Evolutionary conservation across 208 protist species (phyloP), one percentile per base, ranked within the genome.

Genomic region (Leishmania tropica): DNA sequence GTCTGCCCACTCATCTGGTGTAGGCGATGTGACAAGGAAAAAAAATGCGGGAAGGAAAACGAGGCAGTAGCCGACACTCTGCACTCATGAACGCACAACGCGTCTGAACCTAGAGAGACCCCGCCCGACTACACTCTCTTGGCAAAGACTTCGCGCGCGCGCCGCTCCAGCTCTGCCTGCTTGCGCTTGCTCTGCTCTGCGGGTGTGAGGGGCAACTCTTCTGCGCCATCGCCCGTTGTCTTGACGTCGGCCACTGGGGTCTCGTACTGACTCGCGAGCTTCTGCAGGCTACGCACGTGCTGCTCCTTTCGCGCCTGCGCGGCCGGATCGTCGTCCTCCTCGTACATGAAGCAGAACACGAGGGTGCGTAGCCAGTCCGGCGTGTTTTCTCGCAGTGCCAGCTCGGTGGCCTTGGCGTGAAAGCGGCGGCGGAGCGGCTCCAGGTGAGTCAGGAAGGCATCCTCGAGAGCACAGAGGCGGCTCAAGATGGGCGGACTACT

Each of bases 331-430:
- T 95, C 85, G n/a, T 75, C 76, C 15, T 83, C 86, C 40, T 94
- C 90, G 85, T 88, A 92, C 48, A 93, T 87, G 80, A 91, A 90
- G 78, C 89, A 87, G 75, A 93, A 94, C n/a, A 95, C 82, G 53
- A 94, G 42, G 10, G 80, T 87, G 75, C 86, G 80, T 42, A 95
- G 4, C 78, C 75, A 88, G 78, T 86, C 82, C 0, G 92, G 92
- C 64, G 91, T 84, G 51, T 90, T 89, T 74, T 94, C 89, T 0
- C 81, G 76, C n/a, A 87, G 80, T 37, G 89, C 89, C 28, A 90
- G 40, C 35, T 89, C 53, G 13, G 89, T 88, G 21, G 85, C 62
- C 35, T 82, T 73, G 45, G 53, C 76, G 75, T 90, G 89, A 21
- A 88, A 60, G 67, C 58, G 62, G 67, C 68, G 48, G 31, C 79